Conservation (phyloP, 768 basidiomycete genomes). For the Mycena belliarum region DNA sequence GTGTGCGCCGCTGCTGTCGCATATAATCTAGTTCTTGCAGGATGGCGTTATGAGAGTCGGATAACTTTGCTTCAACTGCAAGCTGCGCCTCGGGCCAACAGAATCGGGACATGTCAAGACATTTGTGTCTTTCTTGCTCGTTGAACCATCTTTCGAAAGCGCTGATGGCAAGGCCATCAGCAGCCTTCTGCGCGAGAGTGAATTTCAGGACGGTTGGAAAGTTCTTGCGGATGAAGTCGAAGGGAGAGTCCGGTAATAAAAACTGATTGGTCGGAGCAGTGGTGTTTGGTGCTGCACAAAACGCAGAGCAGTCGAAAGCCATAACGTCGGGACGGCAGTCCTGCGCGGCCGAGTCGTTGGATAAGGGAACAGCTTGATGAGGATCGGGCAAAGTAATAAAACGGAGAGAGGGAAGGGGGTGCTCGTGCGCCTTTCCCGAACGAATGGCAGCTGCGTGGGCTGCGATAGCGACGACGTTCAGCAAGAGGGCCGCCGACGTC, state of each 20-base stretch:
- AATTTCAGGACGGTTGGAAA: background rate
- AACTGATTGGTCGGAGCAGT: background rate
- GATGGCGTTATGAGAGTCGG: background rate
- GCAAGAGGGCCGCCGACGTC: background rate
- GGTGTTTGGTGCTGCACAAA: background rate
- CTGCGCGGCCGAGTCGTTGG: constrained; percentile 1
- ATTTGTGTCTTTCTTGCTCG: background rate
- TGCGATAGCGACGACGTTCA: constrained; percentile 8
- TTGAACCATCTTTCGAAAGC: constrained; percentile 1
- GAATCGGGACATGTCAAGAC: constrained; percentile 3
- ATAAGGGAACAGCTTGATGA: constrained; percentile 1
- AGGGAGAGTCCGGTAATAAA: background rate
- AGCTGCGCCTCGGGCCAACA: constrained; percentile 9
- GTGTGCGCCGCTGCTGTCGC: constrained; percentile 10
- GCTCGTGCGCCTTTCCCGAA: background rate
- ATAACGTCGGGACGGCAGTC: constrained; percentile 8
- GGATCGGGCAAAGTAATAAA: constrained; percentile 2
- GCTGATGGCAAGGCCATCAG: background rate
- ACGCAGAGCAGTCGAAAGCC: background rate
- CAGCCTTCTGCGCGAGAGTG: background rate
- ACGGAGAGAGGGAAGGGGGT: constrained; percentile 4
- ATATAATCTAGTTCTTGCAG: constrained; percentile 9
- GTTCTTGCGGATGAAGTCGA: background rate
- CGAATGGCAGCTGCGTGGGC: constrained; percentile 11
- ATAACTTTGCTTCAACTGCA: background rate